A percentile compares a stretch with the other conserved stretches of the same genome.
Evolutionary conservation across 2,329 filamentous ascomycete genomes (phyloP).

Genomic region (Myriangium duriaei): DNA sequence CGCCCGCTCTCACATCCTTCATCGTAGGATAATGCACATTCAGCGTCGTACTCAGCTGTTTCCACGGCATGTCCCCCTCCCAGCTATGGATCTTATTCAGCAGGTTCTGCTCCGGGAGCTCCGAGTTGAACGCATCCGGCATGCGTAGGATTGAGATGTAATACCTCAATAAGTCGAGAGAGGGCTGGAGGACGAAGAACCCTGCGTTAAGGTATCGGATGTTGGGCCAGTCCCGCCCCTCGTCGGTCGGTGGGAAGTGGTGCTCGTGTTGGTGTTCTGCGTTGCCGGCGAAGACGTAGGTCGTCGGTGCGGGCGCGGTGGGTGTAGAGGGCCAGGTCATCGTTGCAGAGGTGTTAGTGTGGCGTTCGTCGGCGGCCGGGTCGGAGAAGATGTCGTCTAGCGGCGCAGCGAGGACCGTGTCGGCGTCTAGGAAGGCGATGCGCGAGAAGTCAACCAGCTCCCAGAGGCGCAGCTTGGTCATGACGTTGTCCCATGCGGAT

Average conservation of each 20-base stretch:
- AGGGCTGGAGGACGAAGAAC: constrained; percentile 24
- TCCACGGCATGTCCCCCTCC: constrained; percentile 30
- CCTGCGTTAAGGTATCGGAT: constrained; percentile 22
- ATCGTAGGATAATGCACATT: constrained; percentile 27
- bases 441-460: constrained; percentile 26
- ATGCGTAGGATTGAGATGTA: constrained; percentile 21
- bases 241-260: constrained; percentile 20
- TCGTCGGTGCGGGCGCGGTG: constrained; percentile 16
- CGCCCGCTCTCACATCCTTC: constrained; percentile 24
- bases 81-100: constrained; percentile 25
- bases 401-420: constrained; percentile 19
- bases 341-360: constrained; percentile 10
- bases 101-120: constrained; percentile 25
- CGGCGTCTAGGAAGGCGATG: constrained; percentile 25
- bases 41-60: constrained; percentile 24
- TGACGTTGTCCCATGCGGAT: constrained; percentile 23
- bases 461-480: constrained; percentile 29
- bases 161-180: constrained; percentile 19
- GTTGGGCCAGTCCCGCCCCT: constrained; percentile 18
- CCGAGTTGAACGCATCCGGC: constrained; percentile 20
- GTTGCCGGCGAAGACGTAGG: constrained; percentile 22
- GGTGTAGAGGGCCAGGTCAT: neutral
- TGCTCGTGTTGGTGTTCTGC: constrained; percentile 22
- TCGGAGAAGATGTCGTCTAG: constrained; percentile 25
- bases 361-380: constrained; percentile 17